These are phyloP conservation scores for Eragrostis tef DNA, from an alignment of 202 grass and related monocot genomes.

Conservation along the genomic window DNA sequence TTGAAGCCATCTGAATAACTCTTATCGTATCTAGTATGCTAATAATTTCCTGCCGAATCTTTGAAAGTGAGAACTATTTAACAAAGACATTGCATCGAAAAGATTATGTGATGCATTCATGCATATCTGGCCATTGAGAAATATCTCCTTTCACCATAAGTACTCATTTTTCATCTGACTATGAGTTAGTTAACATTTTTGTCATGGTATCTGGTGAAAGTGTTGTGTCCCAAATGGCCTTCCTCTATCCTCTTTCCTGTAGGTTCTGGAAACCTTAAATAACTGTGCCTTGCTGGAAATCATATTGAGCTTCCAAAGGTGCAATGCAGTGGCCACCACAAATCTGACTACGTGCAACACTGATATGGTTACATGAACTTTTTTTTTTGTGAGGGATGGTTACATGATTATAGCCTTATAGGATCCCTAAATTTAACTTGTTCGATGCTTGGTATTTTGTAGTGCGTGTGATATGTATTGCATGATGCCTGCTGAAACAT, in stretches of 20 bases:
- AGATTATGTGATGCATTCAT: not conserved
- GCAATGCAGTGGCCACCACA: too few relatives aligned
- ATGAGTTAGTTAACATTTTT: not conserved
- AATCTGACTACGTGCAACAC: not conserved
- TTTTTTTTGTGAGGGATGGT: too few relatives aligned
- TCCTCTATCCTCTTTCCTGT: not conserved
- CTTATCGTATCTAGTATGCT: not conserved
- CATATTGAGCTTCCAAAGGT: not conserved
- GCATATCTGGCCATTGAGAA: not conserved
- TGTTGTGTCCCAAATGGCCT: not conserved
- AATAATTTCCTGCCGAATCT: not conserved
- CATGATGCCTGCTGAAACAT: not conserved
- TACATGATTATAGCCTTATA: not conserved
- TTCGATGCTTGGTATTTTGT: not conserved
- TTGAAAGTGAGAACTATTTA: not conserved
- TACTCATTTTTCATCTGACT: not conserved
- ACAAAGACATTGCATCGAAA: too few relatives aligned
- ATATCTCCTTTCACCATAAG: not conserved
- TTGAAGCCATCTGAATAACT: not conserved
- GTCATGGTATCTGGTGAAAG: not conserved
- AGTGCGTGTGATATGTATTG: not conserved
- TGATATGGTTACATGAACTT: not conserved
- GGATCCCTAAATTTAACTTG: not conserved
- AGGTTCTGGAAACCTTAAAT: constrained; percentile 14
- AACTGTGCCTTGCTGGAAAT: not conserved